Evolutionary conservation across 306 rosid genomes (phyloP).

Genomic region (Mimosa pudica): DNA sequence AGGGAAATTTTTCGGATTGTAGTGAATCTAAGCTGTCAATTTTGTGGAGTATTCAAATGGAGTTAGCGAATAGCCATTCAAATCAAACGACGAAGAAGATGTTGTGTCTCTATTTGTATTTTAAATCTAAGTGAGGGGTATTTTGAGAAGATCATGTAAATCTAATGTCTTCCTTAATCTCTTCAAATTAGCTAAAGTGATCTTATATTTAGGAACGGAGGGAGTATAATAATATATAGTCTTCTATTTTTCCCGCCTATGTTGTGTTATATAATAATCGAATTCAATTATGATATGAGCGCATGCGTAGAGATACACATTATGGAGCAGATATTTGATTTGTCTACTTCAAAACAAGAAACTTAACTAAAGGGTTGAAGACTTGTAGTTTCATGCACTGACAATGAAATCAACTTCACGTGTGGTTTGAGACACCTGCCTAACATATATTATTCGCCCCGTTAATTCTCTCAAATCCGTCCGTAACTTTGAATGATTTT

Average conservation of each 20-base stretch:
- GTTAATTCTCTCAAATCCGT: neutral
- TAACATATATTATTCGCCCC: neutral
- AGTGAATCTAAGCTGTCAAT: no score
- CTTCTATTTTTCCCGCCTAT: neutral
- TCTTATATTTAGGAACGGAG: no score
- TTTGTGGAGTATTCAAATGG: no score
- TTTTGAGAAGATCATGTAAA: no score
- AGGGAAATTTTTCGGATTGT: no score
- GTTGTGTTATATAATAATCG: neutral
- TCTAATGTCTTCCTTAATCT: no score
- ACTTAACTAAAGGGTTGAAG: neutral
- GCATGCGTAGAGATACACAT: neutral
- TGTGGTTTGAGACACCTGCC: slow-evolving; percentile 45
- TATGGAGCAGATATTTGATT: neutral
- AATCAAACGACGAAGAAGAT: no score
- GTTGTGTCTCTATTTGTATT: no score
- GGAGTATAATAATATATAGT: no score
- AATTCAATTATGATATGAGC: neutral
- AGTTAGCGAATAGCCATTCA: no score
- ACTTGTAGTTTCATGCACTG: slow-evolving; percentile 6
- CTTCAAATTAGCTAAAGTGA: no score
- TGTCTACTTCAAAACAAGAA: slow-evolving; percentile 27
- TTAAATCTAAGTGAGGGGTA: no score
- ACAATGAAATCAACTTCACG: slow-evolving; percentile 44
- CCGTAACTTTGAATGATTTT: neutral